Evolutionary conservation across 352 stramenopile genomes (phyloP).

Genomic region (Pythium biforme): DNA sequence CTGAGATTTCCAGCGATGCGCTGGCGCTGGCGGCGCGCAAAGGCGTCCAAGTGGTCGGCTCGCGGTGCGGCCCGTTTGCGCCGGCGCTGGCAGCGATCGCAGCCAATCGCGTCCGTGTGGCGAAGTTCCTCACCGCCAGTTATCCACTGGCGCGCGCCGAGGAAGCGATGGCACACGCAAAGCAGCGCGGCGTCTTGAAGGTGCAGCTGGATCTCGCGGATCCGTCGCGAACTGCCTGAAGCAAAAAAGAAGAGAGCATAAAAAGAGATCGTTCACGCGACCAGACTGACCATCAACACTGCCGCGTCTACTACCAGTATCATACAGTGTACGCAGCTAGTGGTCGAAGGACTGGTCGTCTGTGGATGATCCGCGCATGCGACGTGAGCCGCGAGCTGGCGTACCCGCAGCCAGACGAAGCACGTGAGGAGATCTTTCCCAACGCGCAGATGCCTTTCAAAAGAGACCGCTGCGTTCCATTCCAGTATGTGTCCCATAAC

Average conservation of each 20-base stretch:
- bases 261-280: slow-evolving; percentile 1
- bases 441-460: slow-evolving; percentile 14
- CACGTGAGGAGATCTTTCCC: slow-evolving; percentile 9
- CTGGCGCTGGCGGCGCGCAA: slow-evolving; percentile 28
- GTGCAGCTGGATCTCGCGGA: slow-evolving; percentile 53
- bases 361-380: slow-evolving; percentile 3
- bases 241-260: slow-evolving; percentile 2
- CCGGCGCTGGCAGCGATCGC: slow-evolving; percentile 54
- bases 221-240: not conserved
- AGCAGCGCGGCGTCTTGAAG: slow-evolving; percentile 50
- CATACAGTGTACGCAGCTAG: not conserved
- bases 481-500: not conserved
- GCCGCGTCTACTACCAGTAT: slow-evolving; percentile 1
- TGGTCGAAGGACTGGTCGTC: no score
- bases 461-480: not conserved
- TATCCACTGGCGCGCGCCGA: slow-evolving; percentile 55
- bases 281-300: not conserved
- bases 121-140: slow-evolving; percentile 64
- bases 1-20: slow-evolving; percentile 7
- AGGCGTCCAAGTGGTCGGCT: slow-evolving; percentile 52
- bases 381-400: not conserved
- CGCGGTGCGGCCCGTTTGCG: slow-evolving; percentile 62
- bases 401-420: not conserved
- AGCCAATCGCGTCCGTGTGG: slow-evolving; percentile 48
- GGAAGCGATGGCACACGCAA: slow-evolving; percentile 47